Evolutionary conservation across 1,284 basidiomycete genomes (phyloP).

Genomic region (Mycena citricolor): DNA sequence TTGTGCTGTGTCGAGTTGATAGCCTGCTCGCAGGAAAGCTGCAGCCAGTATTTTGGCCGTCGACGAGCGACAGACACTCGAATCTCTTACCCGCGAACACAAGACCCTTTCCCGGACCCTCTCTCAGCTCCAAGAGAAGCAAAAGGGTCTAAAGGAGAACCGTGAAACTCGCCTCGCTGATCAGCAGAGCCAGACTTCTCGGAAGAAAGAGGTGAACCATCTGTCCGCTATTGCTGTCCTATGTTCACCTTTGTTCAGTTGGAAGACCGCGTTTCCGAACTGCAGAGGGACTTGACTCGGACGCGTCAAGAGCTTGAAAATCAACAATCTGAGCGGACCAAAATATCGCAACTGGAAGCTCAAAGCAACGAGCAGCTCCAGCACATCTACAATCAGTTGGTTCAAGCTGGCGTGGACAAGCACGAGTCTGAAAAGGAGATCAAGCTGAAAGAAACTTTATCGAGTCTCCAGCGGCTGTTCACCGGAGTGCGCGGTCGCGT

Average conservation of each 20-base stretch:
- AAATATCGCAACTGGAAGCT: slow-evolving; percentile 80
- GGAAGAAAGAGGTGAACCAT: slow-evolving; percentile 55
- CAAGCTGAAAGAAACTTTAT: slow-evolving; percentile 83
- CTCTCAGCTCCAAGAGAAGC: slow-evolving; percentile 65
- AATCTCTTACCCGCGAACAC: slow-evolving; percentile 80
- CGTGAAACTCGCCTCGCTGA: slow-evolving; percentile 65
- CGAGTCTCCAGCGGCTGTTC: slow-evolving; percentile 84
- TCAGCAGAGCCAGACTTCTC: slow-evolving; percentile 50
- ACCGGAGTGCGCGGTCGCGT: slow-evolving; percentile 90
- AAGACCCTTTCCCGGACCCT: slow-evolving; percentile 72
- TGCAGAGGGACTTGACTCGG: slow-evolving; percentile 55
- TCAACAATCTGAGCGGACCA: slow-evolving; percentile 71
- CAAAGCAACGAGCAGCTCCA: slow-evolving; percentile 92
- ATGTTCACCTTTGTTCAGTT: slow-evolving; percentile 42
- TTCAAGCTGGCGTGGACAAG: slow-evolving; percentile 86
- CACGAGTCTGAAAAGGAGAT: slow-evolving; percentile 85
- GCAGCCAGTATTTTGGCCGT: slow-evolving; percentile 78
- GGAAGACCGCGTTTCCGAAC: slow-evolving; percentile 53
- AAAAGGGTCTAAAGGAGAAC: slow-evolving; percentile 65
- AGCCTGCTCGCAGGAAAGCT: slow-evolving; percentile 59
- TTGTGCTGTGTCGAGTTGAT: slow-evolving; percentile 1
- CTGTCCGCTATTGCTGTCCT: slow-evolving; percentile 6
- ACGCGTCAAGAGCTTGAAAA: slow-evolving; percentile 74
- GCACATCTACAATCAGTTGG: slow-evolving; percentile 79
- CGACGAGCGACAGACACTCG: slow-evolving; percentile 85